phyloP scores from a whole-genome alignment of 495 filamentous ascomycete species.

The Podospora comata region DNA sequence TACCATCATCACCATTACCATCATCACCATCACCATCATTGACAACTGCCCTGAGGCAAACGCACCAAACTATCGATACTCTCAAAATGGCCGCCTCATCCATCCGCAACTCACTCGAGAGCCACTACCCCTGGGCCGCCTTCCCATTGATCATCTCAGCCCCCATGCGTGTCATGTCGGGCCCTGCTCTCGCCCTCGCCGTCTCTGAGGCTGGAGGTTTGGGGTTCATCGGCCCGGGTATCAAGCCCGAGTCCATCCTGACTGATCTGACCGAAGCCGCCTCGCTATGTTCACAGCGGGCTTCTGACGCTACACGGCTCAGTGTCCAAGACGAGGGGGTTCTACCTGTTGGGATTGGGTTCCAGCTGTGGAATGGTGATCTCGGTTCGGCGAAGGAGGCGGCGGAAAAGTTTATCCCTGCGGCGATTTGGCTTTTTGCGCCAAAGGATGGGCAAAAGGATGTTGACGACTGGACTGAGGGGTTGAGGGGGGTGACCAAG shows the following conservation, averaged over 20 bases:
- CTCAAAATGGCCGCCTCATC: constrained; percentile 12
- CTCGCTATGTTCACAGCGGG: constrained; percentile 38
- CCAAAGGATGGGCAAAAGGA: constrained; percentile 46
- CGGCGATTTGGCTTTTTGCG: constrained; percentile 71
- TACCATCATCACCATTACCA: too few species aligned
- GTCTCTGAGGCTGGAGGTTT: constrained; percentile 93
- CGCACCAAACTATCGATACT: background rate
- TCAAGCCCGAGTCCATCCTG: constrained; percentile 69
- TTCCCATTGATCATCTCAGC: constrained; percentile 62
- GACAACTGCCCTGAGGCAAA: too few species aligned
- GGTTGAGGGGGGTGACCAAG: constrained; percentile 46
- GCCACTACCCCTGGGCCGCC: constrained; percentile 60
- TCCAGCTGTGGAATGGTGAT: constrained; percentile 82
- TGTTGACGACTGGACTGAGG: constrained; percentile 53
- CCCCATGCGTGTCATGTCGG: constrained; percentile 70
- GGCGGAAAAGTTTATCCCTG: constrained; percentile 51
- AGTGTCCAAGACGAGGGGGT: constrained; percentile 45
- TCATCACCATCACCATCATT: too few species aligned
- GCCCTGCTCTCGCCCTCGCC: constrained; percentile 77
- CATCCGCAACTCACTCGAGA: constrained; percentile 13
- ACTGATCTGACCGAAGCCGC: constrained; percentile 73
- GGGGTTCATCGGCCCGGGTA: constrained; percentile 86
- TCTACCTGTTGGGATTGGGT: constrained; percentile 89
- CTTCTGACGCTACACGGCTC: constrained; percentile 55
- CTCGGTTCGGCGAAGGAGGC: constrained; percentile 43